Percentiles rank a stretch among this genome's conserved stretches.
Conservation (phyloP, 345 rosid species). For the Isatis tinctoria region DNA sequence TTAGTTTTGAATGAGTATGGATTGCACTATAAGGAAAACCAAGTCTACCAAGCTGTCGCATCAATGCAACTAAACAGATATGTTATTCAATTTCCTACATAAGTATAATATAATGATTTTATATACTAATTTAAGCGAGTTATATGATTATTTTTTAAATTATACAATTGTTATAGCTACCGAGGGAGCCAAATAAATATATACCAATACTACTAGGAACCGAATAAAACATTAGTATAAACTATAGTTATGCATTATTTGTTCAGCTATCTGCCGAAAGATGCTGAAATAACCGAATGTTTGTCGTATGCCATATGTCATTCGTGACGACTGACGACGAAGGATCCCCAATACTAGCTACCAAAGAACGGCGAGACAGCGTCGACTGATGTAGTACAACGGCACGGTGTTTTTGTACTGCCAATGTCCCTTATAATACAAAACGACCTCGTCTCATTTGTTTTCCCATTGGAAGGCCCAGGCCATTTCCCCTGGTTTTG, state of each 20-base stretch:
- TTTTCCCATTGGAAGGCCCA: not conserved
- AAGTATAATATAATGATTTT: not conserved
- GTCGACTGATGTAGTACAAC: not conserved
- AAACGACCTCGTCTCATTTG: not conserved
- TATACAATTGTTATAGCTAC: slow-evolving; percentile 8
- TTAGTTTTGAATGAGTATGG: slow-evolving; percentile 5
- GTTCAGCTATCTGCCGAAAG: slow-evolving; percentile 18
- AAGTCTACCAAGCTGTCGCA: slow-evolving; percentile 21
- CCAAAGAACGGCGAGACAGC: not conserved
- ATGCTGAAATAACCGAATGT: not conserved
- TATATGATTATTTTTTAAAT: not conserved
- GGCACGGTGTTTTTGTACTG: not conserved
- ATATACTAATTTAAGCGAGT: not conserved
- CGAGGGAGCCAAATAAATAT: not conserved
- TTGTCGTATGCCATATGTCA: slow-evolving; percentile 29
- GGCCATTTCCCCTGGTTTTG: not conserved
- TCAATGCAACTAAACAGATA: slow-evolving; percentile 24
- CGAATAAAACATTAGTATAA: not conserved
- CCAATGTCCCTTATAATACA: not conserved
- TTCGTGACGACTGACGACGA: slow-evolving; percentile 13
- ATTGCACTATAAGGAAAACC: not conserved
- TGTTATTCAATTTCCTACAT: slow-evolving; percentile 1
- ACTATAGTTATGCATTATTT: not conserved
- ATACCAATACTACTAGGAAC: not conserved
- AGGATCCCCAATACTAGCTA: not conserved